A percentile compares a stretch with the other conserved stretches of the same genome.
These are phyloP conservation scores for Panicum miliaceum DNA, from an alignment of 176 grass and related monocot species.

Conservation along the genomic window DNA sequence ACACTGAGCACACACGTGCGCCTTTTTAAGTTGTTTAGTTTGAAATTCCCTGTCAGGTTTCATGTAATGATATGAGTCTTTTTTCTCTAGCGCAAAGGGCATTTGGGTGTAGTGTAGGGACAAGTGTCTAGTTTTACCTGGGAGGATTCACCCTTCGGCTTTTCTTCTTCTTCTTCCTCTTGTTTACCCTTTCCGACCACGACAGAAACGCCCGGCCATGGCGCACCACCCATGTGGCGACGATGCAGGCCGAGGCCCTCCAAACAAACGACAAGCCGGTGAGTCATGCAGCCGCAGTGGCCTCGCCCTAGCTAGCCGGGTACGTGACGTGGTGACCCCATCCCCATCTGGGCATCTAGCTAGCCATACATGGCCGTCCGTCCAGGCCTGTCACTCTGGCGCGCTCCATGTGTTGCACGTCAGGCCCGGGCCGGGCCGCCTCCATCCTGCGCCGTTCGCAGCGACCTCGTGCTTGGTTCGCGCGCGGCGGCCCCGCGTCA, in stretches of 20 bases:
- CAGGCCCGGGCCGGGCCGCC: neutral
- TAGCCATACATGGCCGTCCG: neutral
- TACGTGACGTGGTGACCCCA: conserved; percentile 12
- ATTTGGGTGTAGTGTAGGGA: neutral
- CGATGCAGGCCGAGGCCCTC: neutral
- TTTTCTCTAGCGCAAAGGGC: neutral
- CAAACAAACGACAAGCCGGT: conserved; percentile 11
- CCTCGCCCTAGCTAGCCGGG: neutral
- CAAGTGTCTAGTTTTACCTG: neutral
- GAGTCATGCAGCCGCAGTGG: conserved; percentile 4
- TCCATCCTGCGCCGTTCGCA: neutral
- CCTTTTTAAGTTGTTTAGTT: neutral
- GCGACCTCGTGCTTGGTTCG: neutral
- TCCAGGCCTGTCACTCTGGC: neutral
- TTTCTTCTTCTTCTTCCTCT: neutral
- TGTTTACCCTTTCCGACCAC: neutral
- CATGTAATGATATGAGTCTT: neutral
- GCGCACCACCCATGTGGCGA: neutral
- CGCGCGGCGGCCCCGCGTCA: neutral
- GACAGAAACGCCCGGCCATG: neutral
- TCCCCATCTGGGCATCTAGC: too few species aligned
- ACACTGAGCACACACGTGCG: neutral
- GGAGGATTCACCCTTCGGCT: neutral
- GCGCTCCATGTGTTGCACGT: conserved; percentile 19
- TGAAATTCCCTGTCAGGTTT: neutral